Conservation (phyloP, 2,329 filamentous ascomycete genomes). For the Xylaria polymorpha region DNA sequence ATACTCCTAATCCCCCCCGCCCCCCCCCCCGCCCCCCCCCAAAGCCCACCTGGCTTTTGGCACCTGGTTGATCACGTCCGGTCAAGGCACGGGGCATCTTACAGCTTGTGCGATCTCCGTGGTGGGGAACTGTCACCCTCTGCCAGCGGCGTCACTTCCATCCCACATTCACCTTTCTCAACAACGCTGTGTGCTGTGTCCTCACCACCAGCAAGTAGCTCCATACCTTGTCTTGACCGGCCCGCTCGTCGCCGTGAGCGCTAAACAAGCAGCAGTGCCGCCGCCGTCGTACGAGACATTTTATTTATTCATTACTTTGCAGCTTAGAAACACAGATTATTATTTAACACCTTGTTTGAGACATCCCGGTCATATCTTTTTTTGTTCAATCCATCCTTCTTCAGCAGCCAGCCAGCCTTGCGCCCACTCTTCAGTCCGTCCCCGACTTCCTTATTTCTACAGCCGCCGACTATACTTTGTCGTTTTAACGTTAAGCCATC, state of each 20-base stretch:
- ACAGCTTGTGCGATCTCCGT: slow-evolving; percentile 55
- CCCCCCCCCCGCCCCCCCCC: neutral
- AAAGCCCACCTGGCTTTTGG: slow-evolving; percentile 34
- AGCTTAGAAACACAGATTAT: slow-evolving; percentile 53
- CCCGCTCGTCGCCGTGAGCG: slow-evolving; percentile 49
- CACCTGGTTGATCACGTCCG: slow-evolving; percentile 50
- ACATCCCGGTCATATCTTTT: slow-evolving; percentile 45
- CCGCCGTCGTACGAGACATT: slow-evolving; percentile 57
- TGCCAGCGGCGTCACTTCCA: slow-evolving; percentile 51
- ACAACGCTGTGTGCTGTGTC: slow-evolving; percentile 38
- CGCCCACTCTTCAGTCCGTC: slow-evolving; percentile 42
- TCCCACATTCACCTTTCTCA: slow-evolving; percentile 46
- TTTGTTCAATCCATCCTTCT: slow-evolving; percentile 45
- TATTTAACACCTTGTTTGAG: slow-evolving; percentile 55
- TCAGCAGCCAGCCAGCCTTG: slow-evolving; percentile 44
- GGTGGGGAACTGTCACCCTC: slow-evolving; percentile 55
- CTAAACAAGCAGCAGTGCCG: slow-evolving; percentile 47
- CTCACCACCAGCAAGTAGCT: slow-evolving; percentile 47
- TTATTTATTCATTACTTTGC: slow-evolving; percentile 52
- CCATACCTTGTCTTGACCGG: slow-evolving; percentile 48
- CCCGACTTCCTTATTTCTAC: slow-evolving; percentile 43
- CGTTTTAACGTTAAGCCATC: slow-evolving; percentile 23
- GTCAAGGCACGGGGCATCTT: slow-evolving; percentile 53
- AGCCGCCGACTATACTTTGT: slow-evolving; percentile 12
- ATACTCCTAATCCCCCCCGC: slow-evolving; percentile 8